Base-by-base conservation (phyloP, 495 filamentous ascomycete genomes). In the Trichoderma orchidacearum region DNA sequence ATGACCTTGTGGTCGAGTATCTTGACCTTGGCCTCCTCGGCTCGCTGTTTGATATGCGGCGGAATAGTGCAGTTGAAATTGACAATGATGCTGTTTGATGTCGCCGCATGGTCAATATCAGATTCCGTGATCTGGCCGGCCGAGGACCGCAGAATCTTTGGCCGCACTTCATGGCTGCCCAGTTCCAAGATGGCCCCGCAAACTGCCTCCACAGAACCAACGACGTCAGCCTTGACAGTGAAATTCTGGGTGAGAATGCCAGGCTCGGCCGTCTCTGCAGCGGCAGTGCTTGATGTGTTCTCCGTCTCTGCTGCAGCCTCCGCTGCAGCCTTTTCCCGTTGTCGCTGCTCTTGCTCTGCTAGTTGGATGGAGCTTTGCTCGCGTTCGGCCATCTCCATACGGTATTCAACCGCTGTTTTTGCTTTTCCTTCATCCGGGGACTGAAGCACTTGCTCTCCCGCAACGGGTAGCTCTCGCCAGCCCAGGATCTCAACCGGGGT, bases 1-100 rank as follows among this genome's bases (percentile, higher is more conserved):
- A 99, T 99, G 61, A 99, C 81, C 60, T 85, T 96, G 64, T 92
- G 84, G 53, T 95, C 83, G 60, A 96, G 63, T 23, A 99, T 85
- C 38, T 69, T 72, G 31, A 98, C 90, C 9, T 83, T 80, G 51
- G 76, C 72, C 1, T 71, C 64, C 58, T 86, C 83, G 1, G 93
- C 93, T 63, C 85, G 72, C 7, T 79, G 77, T 32, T 74, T 70
- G 58, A 96, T 87, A 56, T 82, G 69, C 2, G 80, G 77, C 11
- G 90, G 83, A 17, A 89, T 75, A 6, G 75, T 62, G 57, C 81
- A 84, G 68, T 96, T 96, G 80, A 99, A 99, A 63, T 85, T 86
- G 63, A 99, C 74, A 56, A 99, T 76, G 48, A 79, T 70, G 21
- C 79, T 76, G n/a, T 80, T 75, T 8, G 89, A 84, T 9, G 80